phyloP scores from a whole-genome alignment of 352 stramenopile genomes.

The Phytophthora colocasiae region DNA sequence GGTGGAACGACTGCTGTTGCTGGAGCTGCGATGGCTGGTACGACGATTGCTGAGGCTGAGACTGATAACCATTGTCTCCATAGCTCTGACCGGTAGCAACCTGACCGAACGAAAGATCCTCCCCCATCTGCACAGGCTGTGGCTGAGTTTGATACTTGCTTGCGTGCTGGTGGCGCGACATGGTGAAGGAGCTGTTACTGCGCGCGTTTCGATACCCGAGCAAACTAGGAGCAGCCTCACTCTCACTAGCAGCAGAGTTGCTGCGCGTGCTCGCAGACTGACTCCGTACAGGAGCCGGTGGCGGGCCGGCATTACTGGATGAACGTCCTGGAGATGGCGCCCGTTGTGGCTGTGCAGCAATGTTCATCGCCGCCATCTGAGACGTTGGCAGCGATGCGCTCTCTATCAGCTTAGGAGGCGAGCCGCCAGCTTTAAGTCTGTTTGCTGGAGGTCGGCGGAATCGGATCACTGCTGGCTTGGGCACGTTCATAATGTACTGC shows the following conservation, averaged over 20 bases:
- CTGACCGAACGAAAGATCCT: conserved; percentile 41
- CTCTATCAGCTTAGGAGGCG: conserved; percentile 12
- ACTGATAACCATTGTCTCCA: conserved; percentile 31
- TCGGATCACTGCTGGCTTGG: conserved; percentile 79
- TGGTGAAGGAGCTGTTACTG: conserved; percentile 35
- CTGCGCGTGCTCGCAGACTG: conserved; percentile 24
- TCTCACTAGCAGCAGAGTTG: conserved; percentile 29
- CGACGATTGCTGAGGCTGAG: conserved; percentile 20
- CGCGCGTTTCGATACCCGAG: conserved; percentile 39
- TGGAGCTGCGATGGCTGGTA: conserved; percentile 18
- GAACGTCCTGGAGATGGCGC: conserved; percentile 21
- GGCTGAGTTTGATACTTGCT: conserved; percentile 35
- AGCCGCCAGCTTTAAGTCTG: conserved; percentile 23
- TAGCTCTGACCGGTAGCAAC: conserved; percentile 15
- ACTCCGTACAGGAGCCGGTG: conserved; percentile 16
- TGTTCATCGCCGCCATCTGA: conserved; percentile 34
- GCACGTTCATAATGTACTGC: conserved; percentile 87
- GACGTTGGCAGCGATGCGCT: conserved; percentile 25
- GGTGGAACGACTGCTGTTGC: conserved; percentile 26
- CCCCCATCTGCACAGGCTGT: conserved; percentile 20
- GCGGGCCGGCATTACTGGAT: conserved; percentile 5
- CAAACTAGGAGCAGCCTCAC: conserved; percentile 24
- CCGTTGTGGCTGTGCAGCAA: conserved; percentile 16
- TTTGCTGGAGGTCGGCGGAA: conserved; percentile 56
- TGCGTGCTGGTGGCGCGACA: conserved; percentile 28